A percentile compares a stretch with the other conserved stretches of the same genome.
phyloP scores from a whole-genome alignment of 2,329 filamentous ascomycete genomes.

The Aspergillus cejpii region DNA sequence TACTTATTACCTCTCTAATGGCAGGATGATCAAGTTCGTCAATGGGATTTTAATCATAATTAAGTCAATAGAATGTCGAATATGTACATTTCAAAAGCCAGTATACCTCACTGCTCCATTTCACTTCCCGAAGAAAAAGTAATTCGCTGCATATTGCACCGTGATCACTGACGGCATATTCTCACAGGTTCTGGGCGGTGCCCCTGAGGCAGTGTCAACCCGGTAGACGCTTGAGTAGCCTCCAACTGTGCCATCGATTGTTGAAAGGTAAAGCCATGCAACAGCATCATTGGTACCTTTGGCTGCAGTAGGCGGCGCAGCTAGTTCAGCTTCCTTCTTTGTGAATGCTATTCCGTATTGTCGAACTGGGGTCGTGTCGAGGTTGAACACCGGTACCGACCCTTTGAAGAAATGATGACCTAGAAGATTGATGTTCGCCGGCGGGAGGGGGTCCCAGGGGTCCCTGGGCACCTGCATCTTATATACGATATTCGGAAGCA shows the following conservation, averaged over 20 bases:
- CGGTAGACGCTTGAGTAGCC: constrained; percentile 71
- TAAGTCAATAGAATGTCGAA: not conserved
- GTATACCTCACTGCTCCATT: not conserved
- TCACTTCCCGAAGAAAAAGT: constrained; percentile 52
- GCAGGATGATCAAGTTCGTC: not conserved
- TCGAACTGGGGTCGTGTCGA: constrained; percentile 51
- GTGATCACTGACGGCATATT: constrained; percentile 59
- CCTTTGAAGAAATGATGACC: constrained; percentile 78
- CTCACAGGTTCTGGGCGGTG: constrained; percentile 64
- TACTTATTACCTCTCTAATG: constrained; percentile 4
- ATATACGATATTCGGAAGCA: constrained; percentile 62
- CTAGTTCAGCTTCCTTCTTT: constrained; percentile 54
- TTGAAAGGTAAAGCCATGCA: constrained; percentile 66
- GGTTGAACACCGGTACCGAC: constrained; percentile 68
- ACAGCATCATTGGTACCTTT: constrained; percentile 62
- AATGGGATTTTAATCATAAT: not conserved
- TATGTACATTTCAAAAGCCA: constrained; percentile 2
- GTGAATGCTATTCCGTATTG: constrained; percentile 53
- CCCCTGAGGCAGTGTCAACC: constrained; percentile 75
- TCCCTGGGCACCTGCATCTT: constrained; percentile 52
- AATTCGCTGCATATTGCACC: constrained; percentile 77
- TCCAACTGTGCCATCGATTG: constrained; percentile 51
- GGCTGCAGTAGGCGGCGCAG: constrained; percentile 57
- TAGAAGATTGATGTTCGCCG: constrained; percentile 57
- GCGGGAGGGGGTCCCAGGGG: constrained; percentile 35